Evolutionary conservation across 2,329 filamentous ascomycete species (phyloP).

Genomic region (Bipolaris zeicola): DNA sequence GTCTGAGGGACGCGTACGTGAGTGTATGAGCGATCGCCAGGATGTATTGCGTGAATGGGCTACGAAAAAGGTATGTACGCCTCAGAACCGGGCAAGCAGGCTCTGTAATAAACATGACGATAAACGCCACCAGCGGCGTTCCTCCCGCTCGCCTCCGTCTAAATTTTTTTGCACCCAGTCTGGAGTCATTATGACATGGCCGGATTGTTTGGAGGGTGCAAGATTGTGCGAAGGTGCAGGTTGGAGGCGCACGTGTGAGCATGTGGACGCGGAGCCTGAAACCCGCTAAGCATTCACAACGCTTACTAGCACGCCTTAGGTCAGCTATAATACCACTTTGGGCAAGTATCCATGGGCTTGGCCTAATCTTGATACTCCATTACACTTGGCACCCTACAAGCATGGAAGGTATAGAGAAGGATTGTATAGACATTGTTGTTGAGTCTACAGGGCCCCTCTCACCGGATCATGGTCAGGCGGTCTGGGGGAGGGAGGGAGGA

Average conservation of each 20-base stretch:
- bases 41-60: constrained; percentile 29
- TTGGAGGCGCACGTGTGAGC: constrained; percentile 14
- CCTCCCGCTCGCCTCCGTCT: constrained; percentile 17
- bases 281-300: constrained; percentile 35
- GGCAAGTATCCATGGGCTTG: constrained; percentile 22
- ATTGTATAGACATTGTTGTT: background rate
- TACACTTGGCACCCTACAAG: constrained; percentile 31
- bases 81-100: constrained; percentile 31
- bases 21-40: constrained; percentile 23
- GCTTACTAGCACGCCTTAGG: constrained; percentile 11
- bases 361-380: constrained; percentile 23
- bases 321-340: constrained; percentile 10
- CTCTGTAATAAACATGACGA: constrained; percentile 42
- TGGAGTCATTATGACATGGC: constrained; percentile 22
- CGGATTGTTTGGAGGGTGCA: constrained; percentile 13
- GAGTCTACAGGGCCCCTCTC: background rate
- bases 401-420: constrained; percentile 18
- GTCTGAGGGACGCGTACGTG: constrained; percentile 19
- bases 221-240: constrained; percentile 19
- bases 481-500: background rate
- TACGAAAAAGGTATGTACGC: constrained; percentile 28
- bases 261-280: constrained; percentile 32
- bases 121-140: constrained; percentile 24
- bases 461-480: background rate
- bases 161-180: constrained; percentile 18